A percentile compares a stretch with the other conserved stretches of the same genome.
Evolutionary conservation across 345 rosid genomes (phyloP).

Genomic region (Crucihimalaya himalaica): DNA sequence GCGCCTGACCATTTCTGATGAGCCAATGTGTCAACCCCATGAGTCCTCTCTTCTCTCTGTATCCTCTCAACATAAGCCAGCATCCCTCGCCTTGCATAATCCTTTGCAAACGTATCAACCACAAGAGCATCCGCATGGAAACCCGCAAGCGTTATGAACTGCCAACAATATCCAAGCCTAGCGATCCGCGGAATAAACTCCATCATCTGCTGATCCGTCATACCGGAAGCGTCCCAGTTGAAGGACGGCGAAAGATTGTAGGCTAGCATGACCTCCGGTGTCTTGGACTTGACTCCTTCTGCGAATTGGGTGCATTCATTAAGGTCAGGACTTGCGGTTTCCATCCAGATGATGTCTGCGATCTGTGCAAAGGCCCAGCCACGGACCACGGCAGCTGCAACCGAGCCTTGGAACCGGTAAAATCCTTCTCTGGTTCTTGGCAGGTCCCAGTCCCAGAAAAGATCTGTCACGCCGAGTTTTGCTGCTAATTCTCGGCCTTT

Average conservation of each 20-base stretch:
- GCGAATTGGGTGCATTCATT: slow-evolving; percentile 78
- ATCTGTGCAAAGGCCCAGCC: slow-evolving; percentile 91
- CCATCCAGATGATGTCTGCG: slow-evolving; percentile 93
- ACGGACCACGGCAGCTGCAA: slow-evolving; percentile 75
- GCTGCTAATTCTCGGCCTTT: slow-evolving; percentile 71
- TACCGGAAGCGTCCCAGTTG: slow-evolving; percentile 96
- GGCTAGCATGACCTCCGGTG: slow-evolving; percentile 84
- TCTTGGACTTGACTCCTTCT: slow-evolving; percentile 63
- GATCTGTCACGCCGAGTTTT: slow-evolving; percentile 63
- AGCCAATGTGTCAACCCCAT: slow-evolving; percentile 90
- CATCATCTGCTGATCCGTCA: slow-evolving; percentile 79
- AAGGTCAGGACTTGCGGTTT: slow-evolving; percentile 80
- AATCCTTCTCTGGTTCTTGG: slow-evolving; percentile 96
- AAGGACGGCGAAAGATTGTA: slow-evolving; percentile 94
- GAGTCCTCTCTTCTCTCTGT: slow-evolving; percentile 91
- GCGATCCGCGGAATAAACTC: slow-evolving; percentile 90
- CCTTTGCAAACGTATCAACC: slow-evolving; percentile 77
- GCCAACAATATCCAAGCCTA: slow-evolving; percentile 85
- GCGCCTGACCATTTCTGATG: slow-evolving; percentile 99
- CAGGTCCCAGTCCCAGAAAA: slow-evolving; percentile 99
- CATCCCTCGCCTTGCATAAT: slow-evolving; percentile 86
- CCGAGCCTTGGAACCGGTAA: slow-evolving; percentile 89
- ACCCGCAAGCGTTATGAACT: slow-evolving; percentile 91
- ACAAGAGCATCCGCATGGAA: slow-evolving; percentile 95
- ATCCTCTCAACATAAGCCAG: slow-evolving; percentile 95